Conservation (phyloP, 106 monocot genomes). For the Chionographis japonica region DNA sequence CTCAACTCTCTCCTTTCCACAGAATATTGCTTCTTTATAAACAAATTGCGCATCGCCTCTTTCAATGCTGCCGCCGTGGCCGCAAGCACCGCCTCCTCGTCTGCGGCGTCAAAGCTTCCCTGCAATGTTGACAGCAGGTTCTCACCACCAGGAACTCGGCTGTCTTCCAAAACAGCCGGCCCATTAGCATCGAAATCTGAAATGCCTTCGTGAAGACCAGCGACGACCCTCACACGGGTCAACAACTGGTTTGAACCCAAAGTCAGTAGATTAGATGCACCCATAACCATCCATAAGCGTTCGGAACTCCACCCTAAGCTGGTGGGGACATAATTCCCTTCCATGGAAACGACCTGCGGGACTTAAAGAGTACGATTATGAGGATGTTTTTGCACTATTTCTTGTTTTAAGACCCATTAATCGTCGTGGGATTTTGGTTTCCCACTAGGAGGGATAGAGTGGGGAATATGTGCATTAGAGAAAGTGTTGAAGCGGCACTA, state of each 20-base stretch:
- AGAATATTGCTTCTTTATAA: constrained; percentile 87
- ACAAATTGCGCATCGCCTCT: constrained; percentile 61
- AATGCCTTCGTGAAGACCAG: constrained; percentile 15
- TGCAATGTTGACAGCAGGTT: constrained; percentile 60
- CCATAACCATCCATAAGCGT: constrained; percentile 76
- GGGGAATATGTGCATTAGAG: too few relatives aligned
- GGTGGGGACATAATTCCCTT: constrained; percentile 67
- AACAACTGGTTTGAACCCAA: constrained; percentile 10
- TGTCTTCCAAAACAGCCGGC: constrained; percentile 37
- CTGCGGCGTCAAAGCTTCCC: constrained; percentile 50
- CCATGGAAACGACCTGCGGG: constrained; percentile 52
- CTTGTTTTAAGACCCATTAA: too few relatives aligned
- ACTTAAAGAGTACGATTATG: neutral
- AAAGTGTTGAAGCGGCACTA: too few relatives aligned
- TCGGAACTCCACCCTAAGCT: constrained; percentile 49
- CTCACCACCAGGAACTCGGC: constrained; percentile 51
- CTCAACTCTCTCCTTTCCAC: constrained; percentile 71
- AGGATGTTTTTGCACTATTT: neutral
- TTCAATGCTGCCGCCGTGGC: constrained; percentile 47
- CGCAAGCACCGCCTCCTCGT: constrained; percentile 32
- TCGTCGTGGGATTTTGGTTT: too few relatives aligned
- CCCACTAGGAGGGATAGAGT: too few relatives aligned
- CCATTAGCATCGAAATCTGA: constrained; percentile 8
- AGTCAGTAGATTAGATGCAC: constrained; percentile 53
- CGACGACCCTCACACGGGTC: constrained; percentile 40